phyloP scores from a whole-genome alignment of 805 yeast genomes.

The Candida coleopterorum region DNA sequence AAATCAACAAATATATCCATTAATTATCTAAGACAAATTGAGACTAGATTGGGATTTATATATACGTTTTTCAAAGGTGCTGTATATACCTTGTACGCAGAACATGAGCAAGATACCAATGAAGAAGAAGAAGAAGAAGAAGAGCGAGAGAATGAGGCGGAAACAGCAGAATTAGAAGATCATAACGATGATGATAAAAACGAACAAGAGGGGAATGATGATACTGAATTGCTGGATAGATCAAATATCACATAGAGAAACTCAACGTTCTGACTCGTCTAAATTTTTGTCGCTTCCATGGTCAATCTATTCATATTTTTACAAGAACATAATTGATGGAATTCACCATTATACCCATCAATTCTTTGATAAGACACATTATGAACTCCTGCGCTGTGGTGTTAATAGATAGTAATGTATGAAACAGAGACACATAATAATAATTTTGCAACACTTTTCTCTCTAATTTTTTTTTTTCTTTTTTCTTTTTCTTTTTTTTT shows the following conservation, averaged over 20 bases:
- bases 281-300: too few relatives aligned
- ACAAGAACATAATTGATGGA: too few relatives aligned
- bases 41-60: conserved; percentile 58
- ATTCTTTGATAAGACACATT: too few relatives aligned
- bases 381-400: too few relatives aligned
- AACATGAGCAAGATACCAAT: conserved; percentile 23
- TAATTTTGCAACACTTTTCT: too few relatives aligned
- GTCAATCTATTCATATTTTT: too few relatives aligned
- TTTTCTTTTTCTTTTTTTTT: too few relatives aligned
- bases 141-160: conserved; percentile 6
- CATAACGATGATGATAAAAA: conserved; percentile 18
- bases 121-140: conserved; percentile 15
- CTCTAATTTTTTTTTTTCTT: too few relatives aligned
- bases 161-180: not conserved
- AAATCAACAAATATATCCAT: conserved; percentile 8
- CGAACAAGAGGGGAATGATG: conserved; percentile 4
- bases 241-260: not conserved
- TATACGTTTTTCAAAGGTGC: conserved; percentile 67
- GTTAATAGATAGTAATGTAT: too few relatives aligned
- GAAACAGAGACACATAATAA: too few relatives aligned
- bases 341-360: too few relatives aligned
- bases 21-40: conserved; percentile 54
- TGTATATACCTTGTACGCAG: conserved; percentile 56
- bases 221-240: conserved; percentile 2
- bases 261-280: too few relatives aligned